Conservation (phyloP, 164 flowering plant genomes). For the Kalanchoe fedtschenkoi region DNA sequence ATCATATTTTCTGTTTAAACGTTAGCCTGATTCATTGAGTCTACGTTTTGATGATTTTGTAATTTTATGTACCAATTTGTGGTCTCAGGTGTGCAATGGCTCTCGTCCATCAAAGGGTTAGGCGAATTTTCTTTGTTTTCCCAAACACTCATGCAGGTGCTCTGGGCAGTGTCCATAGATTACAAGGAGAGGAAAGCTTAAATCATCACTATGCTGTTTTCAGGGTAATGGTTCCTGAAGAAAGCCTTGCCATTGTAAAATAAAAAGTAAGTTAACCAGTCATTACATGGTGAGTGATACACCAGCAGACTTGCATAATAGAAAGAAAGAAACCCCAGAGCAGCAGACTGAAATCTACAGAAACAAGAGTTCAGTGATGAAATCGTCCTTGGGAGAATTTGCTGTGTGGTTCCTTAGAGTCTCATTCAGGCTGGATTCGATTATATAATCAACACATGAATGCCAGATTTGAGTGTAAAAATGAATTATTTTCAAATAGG, state of each 20-base stretch:
- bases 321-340: no score
- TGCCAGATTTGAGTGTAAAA: no score
- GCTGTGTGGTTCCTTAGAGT: no score
- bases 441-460: no score
- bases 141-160: constrained; percentile 73
- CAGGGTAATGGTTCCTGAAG: constrained; percentile 46
- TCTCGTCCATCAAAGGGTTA: constrained; percentile 80
- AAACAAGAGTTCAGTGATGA: no score
- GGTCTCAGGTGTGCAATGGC: constrained; percentile 91
- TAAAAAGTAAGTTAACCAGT: background rate
- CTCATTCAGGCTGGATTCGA: no score
- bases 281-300: background rate
- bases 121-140: constrained; percentile 75
- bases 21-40: no score
- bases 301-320: no score
- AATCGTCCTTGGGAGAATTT: no score
- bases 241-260: constrained; percentile 7
- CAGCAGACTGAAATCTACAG: no score
- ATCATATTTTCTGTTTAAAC: background rate
- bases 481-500: no score
- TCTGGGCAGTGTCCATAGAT: constrained; percentile 69
- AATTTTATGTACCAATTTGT: constrained; percentile 4
- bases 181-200: constrained; percentile 86
- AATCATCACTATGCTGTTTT: constrained; percentile 96
- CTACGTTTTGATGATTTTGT: background rate